Evolutionary conservation across 305 asterid genomes (phyloP).

Genomic region (Fraxinus latifolia): DNA sequence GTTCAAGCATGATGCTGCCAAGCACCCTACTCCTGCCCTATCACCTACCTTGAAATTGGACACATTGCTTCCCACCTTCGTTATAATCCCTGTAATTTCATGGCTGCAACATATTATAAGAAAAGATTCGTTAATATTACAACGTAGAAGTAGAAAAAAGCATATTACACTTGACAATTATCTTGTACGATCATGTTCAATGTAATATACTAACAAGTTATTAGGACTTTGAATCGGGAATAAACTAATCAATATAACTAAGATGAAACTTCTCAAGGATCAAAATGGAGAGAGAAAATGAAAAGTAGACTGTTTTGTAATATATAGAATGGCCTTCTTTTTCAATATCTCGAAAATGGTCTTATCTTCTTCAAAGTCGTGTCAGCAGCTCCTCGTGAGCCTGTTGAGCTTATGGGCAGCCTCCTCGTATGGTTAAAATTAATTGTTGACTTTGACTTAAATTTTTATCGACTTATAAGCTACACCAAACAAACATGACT

Average conservation of each 20-base stretch:
- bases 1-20: constrained; percentile 73
- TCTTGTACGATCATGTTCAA: background rate
- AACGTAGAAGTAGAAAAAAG: background rate
- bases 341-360: background rate
- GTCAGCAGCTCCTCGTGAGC: background rate
- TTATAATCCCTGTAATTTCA: constrained; percentile 73
- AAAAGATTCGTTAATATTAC: background rate
- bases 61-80: constrained; percentile 73
- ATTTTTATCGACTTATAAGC: background rate
- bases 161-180: background rate
- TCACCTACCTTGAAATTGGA: constrained; percentile 65
- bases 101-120: constrained; percentile 40
- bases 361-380: background rate
- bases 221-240: background rate
- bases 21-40: constrained; percentile 76
- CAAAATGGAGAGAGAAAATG: background rate
- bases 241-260: background rate
- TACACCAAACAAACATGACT: background rate
- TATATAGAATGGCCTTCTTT: background rate
- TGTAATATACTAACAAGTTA: background rate
- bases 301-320: background rate
- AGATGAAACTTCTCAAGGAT: background rate
- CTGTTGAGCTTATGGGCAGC: background rate
- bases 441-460: too few relatives aligned
- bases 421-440: background rate